Percentiles rank a stretch among this genome's conserved stretches.
Conservation (phyloP, 2,329 filamentous ascomycete genomes). For the Pezicula carpinea region DNA sequence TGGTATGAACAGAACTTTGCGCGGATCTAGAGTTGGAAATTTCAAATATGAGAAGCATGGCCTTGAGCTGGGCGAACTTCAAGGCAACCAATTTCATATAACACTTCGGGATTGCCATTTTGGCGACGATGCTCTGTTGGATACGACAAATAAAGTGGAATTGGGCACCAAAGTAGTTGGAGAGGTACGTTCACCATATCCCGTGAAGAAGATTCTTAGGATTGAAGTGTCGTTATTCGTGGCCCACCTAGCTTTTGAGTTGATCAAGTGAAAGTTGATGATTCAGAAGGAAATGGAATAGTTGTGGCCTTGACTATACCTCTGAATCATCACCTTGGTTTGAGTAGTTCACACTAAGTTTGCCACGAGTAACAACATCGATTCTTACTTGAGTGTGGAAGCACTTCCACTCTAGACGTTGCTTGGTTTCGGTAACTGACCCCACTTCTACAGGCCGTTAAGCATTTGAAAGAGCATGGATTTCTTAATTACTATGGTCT, state of each 20-base stretch:
- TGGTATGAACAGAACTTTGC: constrained; percentile 55
- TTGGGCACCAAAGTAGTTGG: constrained; percentile 46
- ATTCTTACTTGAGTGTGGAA: no score
- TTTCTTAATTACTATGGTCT: constrained; percentile 98
- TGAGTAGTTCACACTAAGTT: no score
- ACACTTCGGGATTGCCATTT: constrained; percentile 82
- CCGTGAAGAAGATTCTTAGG: no score
- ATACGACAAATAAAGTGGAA: constrained; percentile 43
- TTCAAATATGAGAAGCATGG: constrained; percentile 70
- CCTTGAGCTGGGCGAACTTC: constrained; percentile 77
- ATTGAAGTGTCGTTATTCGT: no score
- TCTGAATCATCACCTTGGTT: no score
- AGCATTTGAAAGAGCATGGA: constrained; percentile 65
- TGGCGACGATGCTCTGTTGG: constrained; percentile 33
- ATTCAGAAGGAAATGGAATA: no score
- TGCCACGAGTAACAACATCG: no score
- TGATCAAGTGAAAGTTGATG: no score
- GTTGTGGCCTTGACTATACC: no score
- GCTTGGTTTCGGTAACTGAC: no score
- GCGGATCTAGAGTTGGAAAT: constrained; percentile 66
- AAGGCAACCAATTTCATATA: constrained; percentile 89
- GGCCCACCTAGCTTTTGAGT: no score
- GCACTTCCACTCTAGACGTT: no score
- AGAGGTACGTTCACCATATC: constrained; percentile 15
- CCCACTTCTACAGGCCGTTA: constrained; percentile 41